A percentile compares a stretch with the other conserved stretches of the same genome.
Evolutionary conservation across 2,329 filamentous ascomycete species (phyloP).

Genomic region (Leptodontidium sp.): DNA sequence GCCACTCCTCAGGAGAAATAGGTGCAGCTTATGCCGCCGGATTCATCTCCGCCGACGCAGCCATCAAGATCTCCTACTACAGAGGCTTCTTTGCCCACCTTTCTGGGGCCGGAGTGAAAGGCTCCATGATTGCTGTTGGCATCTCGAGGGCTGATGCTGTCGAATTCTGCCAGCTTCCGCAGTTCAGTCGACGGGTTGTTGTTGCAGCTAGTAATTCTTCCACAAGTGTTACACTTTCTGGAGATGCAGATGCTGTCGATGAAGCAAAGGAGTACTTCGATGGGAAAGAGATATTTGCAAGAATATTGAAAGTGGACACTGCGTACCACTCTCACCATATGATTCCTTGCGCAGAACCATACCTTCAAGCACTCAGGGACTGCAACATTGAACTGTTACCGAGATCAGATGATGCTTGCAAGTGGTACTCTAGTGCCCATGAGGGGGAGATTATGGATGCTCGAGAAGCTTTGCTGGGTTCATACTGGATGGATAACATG

Average conservation of each 20-base stretch:
- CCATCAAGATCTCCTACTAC: slow-evolving; percentile 56
- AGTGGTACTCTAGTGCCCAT: slow-evolving; percentile 47
- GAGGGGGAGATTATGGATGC: slow-evolving; percentile 8
- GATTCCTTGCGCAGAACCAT: slow-evolving; percentile 31
- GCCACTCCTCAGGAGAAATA: slow-evolving; percentile 59
- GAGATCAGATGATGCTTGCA: slow-evolving; percentile 42
- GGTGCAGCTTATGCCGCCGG: slow-evolving; percentile 55
- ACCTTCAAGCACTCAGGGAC: slow-evolving; percentile 30
- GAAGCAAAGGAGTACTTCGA: slow-evolving; percentile 29
- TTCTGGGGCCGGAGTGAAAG: slow-evolving; percentile 28
- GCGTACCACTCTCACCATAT: slow-evolving; percentile 46
- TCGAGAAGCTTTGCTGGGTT: not conserved
- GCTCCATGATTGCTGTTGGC: slow-evolving; percentile 42
- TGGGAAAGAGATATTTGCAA: slow-evolving; percentile 32
- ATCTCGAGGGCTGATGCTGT: slow-evolving; percentile 33
- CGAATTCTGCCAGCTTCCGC: slow-evolving; percentile 26
- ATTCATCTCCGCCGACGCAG: slow-evolving; percentile 44
- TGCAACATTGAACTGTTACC: slow-evolving; percentile 25
- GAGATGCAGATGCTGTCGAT: slow-evolving; percentile 37
- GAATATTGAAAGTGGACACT: slow-evolving; percentile 36
- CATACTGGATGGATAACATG: slow-evolving; percentile 51
- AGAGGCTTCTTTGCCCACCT: slow-evolving; percentile 38
- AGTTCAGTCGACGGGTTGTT: slow-evolving; percentile 29
- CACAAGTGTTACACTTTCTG: slow-evolving; percentile 43
- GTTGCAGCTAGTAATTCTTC: slow-evolving; percentile 47